Evolutionary conservation across 495 filamentous ascomycete genomes (phyloP), one percentile per base, ranked within the genome.

Genomic region (Penicillium angulare): DNA sequence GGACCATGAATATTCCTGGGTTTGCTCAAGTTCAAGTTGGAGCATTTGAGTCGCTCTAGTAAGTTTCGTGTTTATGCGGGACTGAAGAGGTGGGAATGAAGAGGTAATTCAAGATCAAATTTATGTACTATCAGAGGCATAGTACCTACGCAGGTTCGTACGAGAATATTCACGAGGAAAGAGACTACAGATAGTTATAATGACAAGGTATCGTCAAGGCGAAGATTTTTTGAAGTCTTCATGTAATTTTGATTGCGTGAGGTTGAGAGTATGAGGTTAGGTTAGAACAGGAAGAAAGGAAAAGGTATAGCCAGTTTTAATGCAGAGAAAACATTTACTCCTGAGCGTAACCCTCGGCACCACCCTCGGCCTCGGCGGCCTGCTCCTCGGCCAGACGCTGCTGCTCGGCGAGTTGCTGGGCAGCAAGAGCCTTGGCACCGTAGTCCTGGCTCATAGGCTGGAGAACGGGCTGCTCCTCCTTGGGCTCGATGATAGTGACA

Each of bases 401-500:
- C 77, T 84, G 78, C 77, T 95, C 89, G 46, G 89, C 87, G 46
- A 82, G 79, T 66, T 89, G 87, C 78, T 93, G 87, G 49, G 88
- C 88, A 63, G 89, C 87, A 33, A 91, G 74, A 51, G 90, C 91
- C 85, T 97, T 97, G 53, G 92, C 90, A 71, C 95, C 95, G 77
- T 98, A 97, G 79, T 98, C 93, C 78, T 96, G 90, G 77, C 84
- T 88, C 76, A 89, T 87, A 64, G 93, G 93, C 76, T 95, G 89
- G 56, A 95, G 84, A 53, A 96, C 86, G 65, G 86, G 85, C 60
- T 88, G 82, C 83, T 98, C 93, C 77, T 97, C 93, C 87, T 98
- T 98, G 76, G 93, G 93, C 84, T 97, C 95, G 76, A 97, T 96
- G 79, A 98, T 90, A 68, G 91, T 97, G 72, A 98, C 93, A 71